Base-by-base conservation (phyloP, 345 rosid genomes). In the Syzygium aqueum region DNA sequence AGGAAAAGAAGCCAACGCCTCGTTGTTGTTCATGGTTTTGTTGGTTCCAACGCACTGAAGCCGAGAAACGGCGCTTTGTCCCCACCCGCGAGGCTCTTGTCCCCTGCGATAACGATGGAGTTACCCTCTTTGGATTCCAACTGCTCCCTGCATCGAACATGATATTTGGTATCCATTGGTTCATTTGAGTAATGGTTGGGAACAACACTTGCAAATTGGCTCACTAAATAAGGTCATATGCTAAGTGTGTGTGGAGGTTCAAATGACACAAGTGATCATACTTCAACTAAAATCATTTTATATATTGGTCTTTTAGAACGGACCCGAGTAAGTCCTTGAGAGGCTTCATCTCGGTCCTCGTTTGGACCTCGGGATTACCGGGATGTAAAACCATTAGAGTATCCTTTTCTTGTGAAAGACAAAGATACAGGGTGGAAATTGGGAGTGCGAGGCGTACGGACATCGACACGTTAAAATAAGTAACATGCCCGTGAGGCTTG, bases 1-100 rank as follows among this genome's bases (percentile, higher is more conserved):
- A 80, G 13, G 15, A 53, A 53, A 65, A 50, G 17, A 86, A 67
- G 61, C 59, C n/a, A 3, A 1, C 46, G 4, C 27, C 52, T 56
- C 89, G 86, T 89, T 77, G 89, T 91, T 91, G 90, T 91, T 85
- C 89, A 90, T 87, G 88, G 91, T 78, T 23, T 53, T 78, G 59
- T 53, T 86, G 87, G 87, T 89, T 86, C 88, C 92, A 17, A 88
- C 65, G 89, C 89, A 86, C 84, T 50, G 87, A 88, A 63, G 73
- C 53, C 86, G 82, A 86, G 89, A 89, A 88, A 87, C 86, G 89
- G 84, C 56, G 84, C 51, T 61, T 15, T 85, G 90, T 61, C 86
- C 84, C 49, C 30, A 86, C 43, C 89, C 37, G 89, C 86, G 77
- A 91, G 89, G 91, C 56, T 11, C 80, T 91, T 92, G 93, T 92